Base-by-base conservation (phyloP, 257 asterid species). In the Solanum neorickii region DNA sequence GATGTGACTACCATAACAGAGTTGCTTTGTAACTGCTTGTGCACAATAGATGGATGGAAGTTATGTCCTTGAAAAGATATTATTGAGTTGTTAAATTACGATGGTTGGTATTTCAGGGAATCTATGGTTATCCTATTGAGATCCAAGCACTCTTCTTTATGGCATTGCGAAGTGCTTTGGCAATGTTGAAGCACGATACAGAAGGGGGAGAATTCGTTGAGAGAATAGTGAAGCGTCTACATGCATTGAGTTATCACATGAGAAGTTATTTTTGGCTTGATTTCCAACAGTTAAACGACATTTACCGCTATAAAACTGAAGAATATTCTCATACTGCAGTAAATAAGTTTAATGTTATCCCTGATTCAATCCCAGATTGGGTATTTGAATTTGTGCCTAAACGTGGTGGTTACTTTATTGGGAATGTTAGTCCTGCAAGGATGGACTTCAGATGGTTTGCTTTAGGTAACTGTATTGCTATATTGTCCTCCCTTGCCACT, bases 381-480 rank as follows among this genome's bases (percentile, higher is more conserved):
- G 92, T 94, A 78, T 93, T 94, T 52, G 98, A 93, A 37, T 94
- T 94, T 86, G 91, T 94, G 98, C 98, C 98, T 16, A 90, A 86
- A 1, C 94, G 95, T 1, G 96, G 98, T 6, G 98, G 98, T 69
- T 94, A 93, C 84, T 94, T 94, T 89, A 85, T 94, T 21, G 96
- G 98, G 65, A 94, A 94, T 83, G 98, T 94, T 66, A 93, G 96
- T 87, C 98, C 98, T 16, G 96, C 98, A 33, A 90, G 96, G 87
- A 93, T 94, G 98, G 98, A 94, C 84, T 93, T 94, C 83, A 90
- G 98, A 90, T 94, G 96, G 98, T 94, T 94, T 66, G 94, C 94
- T 37, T 88, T 94, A 41, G 98, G 98, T 14, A 94, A 94, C 80
- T 94, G 96, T 86, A 90, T 94, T 70, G 94, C 98, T 7, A 94